Base-by-base conservation (phyloP, 805 yeast genomes). In the Ogataea saltuana region DNA sequence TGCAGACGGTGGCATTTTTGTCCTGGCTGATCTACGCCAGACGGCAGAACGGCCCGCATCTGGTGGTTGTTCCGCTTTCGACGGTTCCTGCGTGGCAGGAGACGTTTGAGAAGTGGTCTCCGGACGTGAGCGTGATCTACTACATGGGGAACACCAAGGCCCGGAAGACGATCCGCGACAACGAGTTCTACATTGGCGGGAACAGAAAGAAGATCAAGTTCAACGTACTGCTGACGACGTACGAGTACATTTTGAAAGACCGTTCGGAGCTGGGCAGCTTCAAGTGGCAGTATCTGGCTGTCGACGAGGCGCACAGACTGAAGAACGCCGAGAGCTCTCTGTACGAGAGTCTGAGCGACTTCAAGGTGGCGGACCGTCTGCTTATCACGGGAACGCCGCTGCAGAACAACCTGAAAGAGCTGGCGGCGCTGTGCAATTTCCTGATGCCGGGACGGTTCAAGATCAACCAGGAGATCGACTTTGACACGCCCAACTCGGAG, bases 11-110 rank as follows among this genome's bases (percentile, higher is more conserved):
- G 11, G 78, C 96, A 2, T 93, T 93, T 59, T 71, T 93, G 50
- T 85, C 96, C 34, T 93, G 99, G 98, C 75, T 93, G 39, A 80
- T 93, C 29, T 93, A 85, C 64, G 95, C 97, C 4, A 80, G 99
- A 63, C 80, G 96, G 65, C 99, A 93, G 61, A 87, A 90, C 65
- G 99, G 99, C 6, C 99, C 99, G 2, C 97, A 91, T 64, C 61
- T 93, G 33, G 93, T 93, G 15, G 99, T 93, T 22, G 99, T 93
- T 6, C 99, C 99, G 1, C 70, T 93, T 44, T 86, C 96, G 2
- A 93, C 99, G 0, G 81, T 93, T 42, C 97, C 98, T 3, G 96
- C 99, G 0, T 93, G 99, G 99, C 98, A 93, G 68, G 99, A 93
- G 61, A 93, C 99, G 3, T 88, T 93, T 65, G 98, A 93, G 56